Conservation (phyloP, 441 rosid species). For the Manihot esculenta region DNA sequence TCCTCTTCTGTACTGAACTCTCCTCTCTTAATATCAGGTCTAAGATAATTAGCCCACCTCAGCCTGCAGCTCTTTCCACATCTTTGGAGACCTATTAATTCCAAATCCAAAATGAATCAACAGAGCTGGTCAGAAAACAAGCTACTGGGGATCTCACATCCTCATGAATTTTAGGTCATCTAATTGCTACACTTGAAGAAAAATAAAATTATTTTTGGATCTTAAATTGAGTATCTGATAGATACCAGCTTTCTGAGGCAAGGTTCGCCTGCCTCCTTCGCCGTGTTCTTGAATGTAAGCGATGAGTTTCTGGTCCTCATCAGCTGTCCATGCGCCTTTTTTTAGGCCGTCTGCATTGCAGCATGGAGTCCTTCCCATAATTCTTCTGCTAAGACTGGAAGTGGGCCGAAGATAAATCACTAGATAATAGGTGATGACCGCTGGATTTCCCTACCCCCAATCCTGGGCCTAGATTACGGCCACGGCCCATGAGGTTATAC, state of each 20-base stretch:
- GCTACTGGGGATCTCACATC: background rate
- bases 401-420: too few species aligned
- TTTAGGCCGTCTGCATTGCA: constrained; percentile 10
- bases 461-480: too few species aligned
- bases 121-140: background rate
- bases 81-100: constrained; percentile 23
- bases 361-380: constrained; percentile 23
- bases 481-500: too few species aligned
- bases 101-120: too few species aligned
- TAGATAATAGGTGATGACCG: too few species aligned
- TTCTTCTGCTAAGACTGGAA: too few species aligned
- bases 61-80: constrained; percentile 28
- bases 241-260: constrained; percentile 27
- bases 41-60: constrained; percentile 26
- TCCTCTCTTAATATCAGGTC: constrained; percentile 25
- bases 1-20: constrained; percentile 20
- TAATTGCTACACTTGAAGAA: too few species aligned
- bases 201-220: too few species aligned
- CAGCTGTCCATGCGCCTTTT: constrained; percentile 29
- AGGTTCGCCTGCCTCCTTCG: constrained; percentile 26
- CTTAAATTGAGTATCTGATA: too few species aligned
- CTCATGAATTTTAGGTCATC: background rate
- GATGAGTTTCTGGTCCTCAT: constrained; percentile 24
- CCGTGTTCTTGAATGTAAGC: constrained; percentile 23
- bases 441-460: too few species aligned